Percentiles rank a stretch among this genome's conserved stretches.
These are phyloP conservation scores for Melanomma pulvis-pyrius DNA, from an alignment of 495 filamentous ascomycete genomes.

Conservation along the genomic window DNA sequence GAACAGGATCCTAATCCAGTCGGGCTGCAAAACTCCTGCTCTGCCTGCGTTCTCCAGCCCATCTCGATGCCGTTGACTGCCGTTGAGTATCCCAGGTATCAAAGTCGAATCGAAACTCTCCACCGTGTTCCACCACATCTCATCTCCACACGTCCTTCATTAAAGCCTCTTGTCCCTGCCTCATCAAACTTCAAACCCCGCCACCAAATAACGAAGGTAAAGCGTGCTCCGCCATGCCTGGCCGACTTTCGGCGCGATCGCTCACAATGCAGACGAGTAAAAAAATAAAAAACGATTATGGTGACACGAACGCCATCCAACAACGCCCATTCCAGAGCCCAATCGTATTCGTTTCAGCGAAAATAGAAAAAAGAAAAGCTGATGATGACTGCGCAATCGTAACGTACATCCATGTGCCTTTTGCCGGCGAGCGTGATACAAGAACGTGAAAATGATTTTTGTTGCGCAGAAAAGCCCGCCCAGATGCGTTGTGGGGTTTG, in stretches of 20 bases:
- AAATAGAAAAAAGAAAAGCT: not conserved
- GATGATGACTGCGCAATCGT: not conserved
- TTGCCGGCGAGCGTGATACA: conserved; percentile 1
- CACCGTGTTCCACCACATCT: not conserved
- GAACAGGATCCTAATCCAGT: not conserved
- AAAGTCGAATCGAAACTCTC: not conserved
- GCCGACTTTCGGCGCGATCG: not conserved
- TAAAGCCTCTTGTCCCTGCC: not conserved
- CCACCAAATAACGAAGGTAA: conserved; percentile 4
- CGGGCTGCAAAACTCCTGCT: not conserved
- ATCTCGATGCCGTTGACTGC: conserved; percentile 1
- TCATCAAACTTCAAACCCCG: conserved; percentile 3
- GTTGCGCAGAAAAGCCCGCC: not conserved
- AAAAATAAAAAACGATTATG: not conserved
- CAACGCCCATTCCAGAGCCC: not conserved
- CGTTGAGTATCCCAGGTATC: not conserved
- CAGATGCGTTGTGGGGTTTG: not conserved
- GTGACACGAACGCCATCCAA: conserved; percentile 16
- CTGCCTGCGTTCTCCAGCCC: not conserved
- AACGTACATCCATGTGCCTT: conserved; percentile 7
- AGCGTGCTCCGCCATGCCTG: not conserved
- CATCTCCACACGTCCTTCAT: conserved; percentile 4
- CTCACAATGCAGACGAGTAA: conserved; percentile 3
- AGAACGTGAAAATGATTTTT: not conserved
- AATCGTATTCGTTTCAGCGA: not conserved